Conservation (phyloP, 257 asterid genomes). For the Cordia subcordata region DNA sequence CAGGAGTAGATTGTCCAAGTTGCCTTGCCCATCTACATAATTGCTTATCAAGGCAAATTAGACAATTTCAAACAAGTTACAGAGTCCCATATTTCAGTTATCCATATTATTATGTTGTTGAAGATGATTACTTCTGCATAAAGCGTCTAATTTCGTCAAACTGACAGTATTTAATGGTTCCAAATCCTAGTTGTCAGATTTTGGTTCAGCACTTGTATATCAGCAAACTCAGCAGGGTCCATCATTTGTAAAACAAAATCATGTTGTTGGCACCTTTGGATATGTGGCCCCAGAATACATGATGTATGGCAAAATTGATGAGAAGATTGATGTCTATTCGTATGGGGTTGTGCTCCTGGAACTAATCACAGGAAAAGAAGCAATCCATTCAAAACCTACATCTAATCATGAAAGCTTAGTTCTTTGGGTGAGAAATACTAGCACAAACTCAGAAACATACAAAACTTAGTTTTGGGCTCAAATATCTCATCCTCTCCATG, state of each 20-base stretch:
- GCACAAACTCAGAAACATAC: not conserved
- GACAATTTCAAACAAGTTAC: too few species aligned
- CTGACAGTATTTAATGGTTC: constrained; percentile 2
- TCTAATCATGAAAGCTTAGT: constrained; percentile 61
- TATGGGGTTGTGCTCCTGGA: constrained; percentile 79
- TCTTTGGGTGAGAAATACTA: constrained; percentile 44
- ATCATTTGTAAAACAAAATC: constrained; percentile 31
- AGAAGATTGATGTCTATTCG: constrained; percentile 79
- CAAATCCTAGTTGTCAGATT: constrained; percentile 58
- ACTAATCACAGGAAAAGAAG: constrained; percentile 79
- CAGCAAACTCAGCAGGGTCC: constrained; percentile 27
- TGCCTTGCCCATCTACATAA: too few species aligned
- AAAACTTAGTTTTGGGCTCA: too few species aligned
- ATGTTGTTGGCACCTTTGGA: constrained; percentile 54
- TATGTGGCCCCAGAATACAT: constrained; percentile 84
- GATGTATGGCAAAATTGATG: constrained; percentile 83
- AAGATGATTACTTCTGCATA: not conserved
- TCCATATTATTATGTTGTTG: not conserved
- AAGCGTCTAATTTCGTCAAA: not conserved
- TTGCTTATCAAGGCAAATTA: too few species aligned
- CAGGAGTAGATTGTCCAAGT: too few species aligned
- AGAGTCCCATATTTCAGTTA: not conserved
- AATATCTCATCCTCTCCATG: not conserved
- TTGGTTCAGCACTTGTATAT: constrained; percentile 58
- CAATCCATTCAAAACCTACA: constrained; percentile 29